Percentiles rank a stretch among this genome's conserved stretches.
These are phyloP conservation scores for Rhizophora apiculata DNA, from an alignment of 345 rosid genomes.

Conservation along the genomic window DNA sequence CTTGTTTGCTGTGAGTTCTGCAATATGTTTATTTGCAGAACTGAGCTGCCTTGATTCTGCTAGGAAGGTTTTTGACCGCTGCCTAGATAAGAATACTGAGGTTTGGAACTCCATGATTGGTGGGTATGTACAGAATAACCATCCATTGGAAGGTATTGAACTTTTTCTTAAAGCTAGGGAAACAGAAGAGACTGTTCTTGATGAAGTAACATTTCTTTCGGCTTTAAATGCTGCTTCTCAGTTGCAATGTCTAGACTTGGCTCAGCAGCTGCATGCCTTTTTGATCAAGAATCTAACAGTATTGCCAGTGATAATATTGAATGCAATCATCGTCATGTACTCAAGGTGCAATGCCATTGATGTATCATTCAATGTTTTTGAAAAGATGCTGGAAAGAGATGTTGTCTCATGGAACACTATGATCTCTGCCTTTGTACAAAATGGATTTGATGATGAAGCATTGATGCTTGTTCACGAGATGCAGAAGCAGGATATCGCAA, in stretches of 20 bases:
- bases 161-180: constrained; percentile 57
- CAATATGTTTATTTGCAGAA: constrained; percentile 63
- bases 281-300: constrained; percentile 49
- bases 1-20: constrained; percentile 69
- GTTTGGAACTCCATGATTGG: constrained; percentile 87
- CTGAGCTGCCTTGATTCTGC: constrained; percentile 58
- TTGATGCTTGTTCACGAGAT: constrained; percentile 74
- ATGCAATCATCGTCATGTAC: constrained; percentile 72
- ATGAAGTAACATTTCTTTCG: constrained; percentile 62
- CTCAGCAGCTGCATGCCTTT: constrained; percentile 62
- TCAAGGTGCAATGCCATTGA: constrained; percentile 71
- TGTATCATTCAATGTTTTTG: constrained; percentile 57
- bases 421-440: constrained; percentile 78
- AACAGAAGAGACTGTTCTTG: constrained; percentile 44
- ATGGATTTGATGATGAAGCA: constrained; percentile 81
- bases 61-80: constrained; percentile 59
- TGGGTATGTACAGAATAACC: constrained; percentile 56
- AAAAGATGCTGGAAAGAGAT: constrained; percentile 68
- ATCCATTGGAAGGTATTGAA: constrained; percentile 44
- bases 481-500: constrained; percentile 66
- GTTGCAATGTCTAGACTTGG: constrained; percentile 55
- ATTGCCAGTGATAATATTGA: constrained; percentile 47
- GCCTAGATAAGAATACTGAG: constrained; percentile 58
- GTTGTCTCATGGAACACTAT: constrained; percentile 83
- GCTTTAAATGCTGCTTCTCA: constrained; percentile 67